Conservation (phyloP, 768 basidiomycete species). For the Phlebiopsis flavidoalba region DNA sequence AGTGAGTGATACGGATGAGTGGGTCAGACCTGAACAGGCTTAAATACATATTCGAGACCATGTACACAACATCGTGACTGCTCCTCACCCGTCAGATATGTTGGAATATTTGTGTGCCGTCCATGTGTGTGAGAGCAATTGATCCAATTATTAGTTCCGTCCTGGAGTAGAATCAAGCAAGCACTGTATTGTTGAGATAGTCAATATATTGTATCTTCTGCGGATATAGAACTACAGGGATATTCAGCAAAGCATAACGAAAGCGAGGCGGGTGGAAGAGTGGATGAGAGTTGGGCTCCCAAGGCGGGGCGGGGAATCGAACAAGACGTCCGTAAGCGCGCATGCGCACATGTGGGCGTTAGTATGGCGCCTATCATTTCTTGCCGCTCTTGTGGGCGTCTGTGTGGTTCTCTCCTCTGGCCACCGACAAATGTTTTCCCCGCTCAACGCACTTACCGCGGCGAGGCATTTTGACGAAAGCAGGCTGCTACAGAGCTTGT, state of each 20-base stretch:
- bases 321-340: not conserved
- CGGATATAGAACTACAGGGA: not conserved
- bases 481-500: not conserved
- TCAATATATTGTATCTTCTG: not conserved
- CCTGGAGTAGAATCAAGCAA: not conserved
- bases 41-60: not conserved
- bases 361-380: not conserved
- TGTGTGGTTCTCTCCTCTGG: not conserved
- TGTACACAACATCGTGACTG: not conserved
- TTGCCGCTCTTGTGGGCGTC: not conserved
- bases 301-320: not conserved
- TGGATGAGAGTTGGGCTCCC: not conserved
- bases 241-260: not conserved
- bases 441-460: not conserved
- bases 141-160: not conserved
- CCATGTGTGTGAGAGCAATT: not conserved
- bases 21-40: conserved; percentile 1
- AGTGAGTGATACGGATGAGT: not conserved
- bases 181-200: not conserved
- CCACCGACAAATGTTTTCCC: not conserved
- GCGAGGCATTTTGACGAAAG: not conserved
- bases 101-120: conserved; percentile 7
- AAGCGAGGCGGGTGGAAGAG: not conserved
- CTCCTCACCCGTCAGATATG: conserved; percentile 10
- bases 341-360: not conserved